Evolutionary conservation across 257 asterid genomes (phyloP), one percentile per base, ranked within the genome.

Genomic region (Catharanthus roseus): DNA sequence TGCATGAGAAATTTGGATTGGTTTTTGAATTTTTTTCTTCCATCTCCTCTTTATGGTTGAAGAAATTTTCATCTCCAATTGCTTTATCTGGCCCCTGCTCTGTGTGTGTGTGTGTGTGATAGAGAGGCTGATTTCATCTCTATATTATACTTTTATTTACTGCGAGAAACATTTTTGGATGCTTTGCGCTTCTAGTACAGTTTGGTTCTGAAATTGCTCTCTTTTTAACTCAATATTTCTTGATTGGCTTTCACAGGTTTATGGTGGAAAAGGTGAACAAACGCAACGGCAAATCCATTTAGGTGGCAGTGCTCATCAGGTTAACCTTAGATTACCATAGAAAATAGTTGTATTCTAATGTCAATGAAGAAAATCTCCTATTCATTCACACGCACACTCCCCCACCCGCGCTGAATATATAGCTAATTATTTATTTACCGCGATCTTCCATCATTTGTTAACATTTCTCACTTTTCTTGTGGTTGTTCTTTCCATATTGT

Each of bases 271-370:
- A 85, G 99, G 99, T 57, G 96, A 93, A 79, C 95, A 87, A 65
- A 80, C 86, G 24, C 96, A 91, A 67, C 85, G 99, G 84, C 96
- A 93, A 83, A 89, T 93, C 79, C 97, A 86, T 79, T 81, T 93
- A 67, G 84, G 93, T 62, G 99, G 99, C 69, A 87, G 73, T 74
- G 81, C 91, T 51, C 99, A 85, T 70, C 99, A 93, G 97, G 99
- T 89, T 65, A 75, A 75, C 45, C 23, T 36, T 58, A 56, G 39
- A 41, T 10, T 26, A 21, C 12, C 65, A 16, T 19, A 11, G 44
- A 53, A 50, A 45, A 29, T 58, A 21, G 7, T 10, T 58, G 26
- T 45, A 11, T 24, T 45, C 31, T 13, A 45, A 12, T 29, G 45
- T 31, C 19, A 41, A 26, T n/a, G 26, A n/a, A 31, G 45, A 8